Evolutionary conservation across 2,329 filamentous ascomycete species (phyloP), one percentile per base, ranked within the genome.

Genomic region (Dothistroma pini): DNA sequence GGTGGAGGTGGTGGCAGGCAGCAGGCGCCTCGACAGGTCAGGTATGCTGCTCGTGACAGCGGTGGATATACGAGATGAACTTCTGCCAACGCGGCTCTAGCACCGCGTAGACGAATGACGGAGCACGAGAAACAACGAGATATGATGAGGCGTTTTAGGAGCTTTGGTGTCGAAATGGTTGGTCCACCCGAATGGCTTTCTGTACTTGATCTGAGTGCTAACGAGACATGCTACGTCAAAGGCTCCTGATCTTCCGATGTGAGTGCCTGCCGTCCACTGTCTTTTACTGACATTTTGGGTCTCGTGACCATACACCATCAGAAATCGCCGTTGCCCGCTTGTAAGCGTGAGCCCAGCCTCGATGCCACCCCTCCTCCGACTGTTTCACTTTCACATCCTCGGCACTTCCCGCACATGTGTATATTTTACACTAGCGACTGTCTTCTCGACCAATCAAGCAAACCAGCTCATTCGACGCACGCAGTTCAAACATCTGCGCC

Each of bases 141-240:
- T 8, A 48, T 31, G 52, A 22, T 54, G 12, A 22, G 52, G 32
- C 25, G 52, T 21, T 14, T 54, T 11, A 19, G 22, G 32, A 21
- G 38, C 9, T 21, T 41, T 14, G 44, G 31, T 29, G 8, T 21
- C 48, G 50, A 35, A 54, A 44, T 54, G 57, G 57, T 58, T 58
- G 57, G 57, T 58, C 57, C 54, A 53, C 57, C 57, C 57, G 54
- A n/a, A 49, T 47, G 54, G 35, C 50, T 41, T 47, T 38, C 25
- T 54, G 32, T 29, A n/a, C 38, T 48, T 50, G 38, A 34, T n/a
- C 34, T 29, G 53, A 51, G 32, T 54, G 57, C 57, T 58, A 54
- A 58, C 54, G 3, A 21, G 10, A 53, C n/a, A 25, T 52, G 56
- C 54, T 31, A 2, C 8, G 8, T 53, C 16, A 19, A 53, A 53